Base-by-base conservation (phyloP, 2,329 filamentous ascomycete genomes). In the Botrytis tulipae region DNA sequence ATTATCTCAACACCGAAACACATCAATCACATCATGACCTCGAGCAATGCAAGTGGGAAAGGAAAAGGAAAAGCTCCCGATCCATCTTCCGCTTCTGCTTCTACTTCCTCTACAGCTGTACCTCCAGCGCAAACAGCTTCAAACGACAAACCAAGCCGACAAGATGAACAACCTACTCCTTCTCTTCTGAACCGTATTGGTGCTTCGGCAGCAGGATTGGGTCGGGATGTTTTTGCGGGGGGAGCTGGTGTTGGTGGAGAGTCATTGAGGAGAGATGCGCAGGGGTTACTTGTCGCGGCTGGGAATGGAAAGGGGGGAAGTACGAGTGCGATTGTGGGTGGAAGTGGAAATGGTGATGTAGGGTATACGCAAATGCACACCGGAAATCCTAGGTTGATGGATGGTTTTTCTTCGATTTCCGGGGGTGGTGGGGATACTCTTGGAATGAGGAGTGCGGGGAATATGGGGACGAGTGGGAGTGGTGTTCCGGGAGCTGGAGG, bases 201-300 rank as follows among this genome's bases (percentile, higher is more conserved):
- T 71, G 77, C 78, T 67, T 84, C 83, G 40, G 83, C 83, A 44
- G 79, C 77, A 20, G 78, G 79, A 0, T 79, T 84, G 44, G 76
- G 82, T 35, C 78, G 78, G 35, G 80, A 79, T 75, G 76, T 79
- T n/a, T 80, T 84, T 63, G 72, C 77, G 35, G 70, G 76, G 7
- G 74, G 76, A 63, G 74, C 60, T 51, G 63, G 65, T 54, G 76
- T 74, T 54, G 16, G 25, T 4, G 29, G 42, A 10, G 62, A 51
- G 22, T 77, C 78, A 44, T 22, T 79, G 9, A 77, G 74, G 76
- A 73, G 78, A 46, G 57, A 71, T 60, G 70, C 72, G 42, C 61
- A 65, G 54, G 60, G 76, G 37, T 75, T 75, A 74, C 75, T 78
- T 73, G 76, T 73, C 77, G 79, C 72, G 79, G 70, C 12, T 79